Percentiles rank a stretch among this genome's conserved stretches.
Conservation (phyloP, 257 asterid genomes). For the Eustoma russellianum region DNA sequence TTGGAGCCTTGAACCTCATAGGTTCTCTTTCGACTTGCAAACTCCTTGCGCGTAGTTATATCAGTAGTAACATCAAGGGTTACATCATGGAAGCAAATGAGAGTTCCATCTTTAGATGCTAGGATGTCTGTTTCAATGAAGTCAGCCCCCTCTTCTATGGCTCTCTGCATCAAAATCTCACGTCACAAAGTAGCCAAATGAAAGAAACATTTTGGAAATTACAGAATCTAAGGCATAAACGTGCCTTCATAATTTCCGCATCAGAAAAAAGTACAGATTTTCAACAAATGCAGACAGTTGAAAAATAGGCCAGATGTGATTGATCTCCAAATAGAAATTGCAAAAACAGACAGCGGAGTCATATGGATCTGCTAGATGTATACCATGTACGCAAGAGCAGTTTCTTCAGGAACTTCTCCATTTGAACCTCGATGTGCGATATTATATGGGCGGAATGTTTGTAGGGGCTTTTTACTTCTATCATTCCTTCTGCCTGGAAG, state of each 20-base stretch:
- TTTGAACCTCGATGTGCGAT: slow-evolving; percentile 96
- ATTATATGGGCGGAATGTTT: slow-evolving; percentile 83
- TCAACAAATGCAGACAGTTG: background rate
- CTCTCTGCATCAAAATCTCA: slow-evolving; percentile 54
- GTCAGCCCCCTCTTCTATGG: slow-evolving; percentile 96
- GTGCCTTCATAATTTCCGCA: no score
- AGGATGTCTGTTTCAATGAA: slow-evolving; percentile 85
- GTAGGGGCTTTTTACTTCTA: slow-evolving; percentile 59
- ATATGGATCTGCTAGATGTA: no score
- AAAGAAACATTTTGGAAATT: background rate
- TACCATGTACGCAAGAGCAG: slow-evolving; percentile 82
- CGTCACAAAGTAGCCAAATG: background rate
- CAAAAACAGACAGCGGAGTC: no score
- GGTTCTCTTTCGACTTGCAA: slow-evolving; percentile 52
- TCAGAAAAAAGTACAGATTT: background rate
- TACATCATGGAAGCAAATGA: slow-evolving; percentile 76
- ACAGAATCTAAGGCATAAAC: no score
- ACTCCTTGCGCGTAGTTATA: slow-evolving; percentile 57
- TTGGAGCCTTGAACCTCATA: slow-evolving; percentile 69
- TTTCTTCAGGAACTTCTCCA: slow-evolving; percentile 98
- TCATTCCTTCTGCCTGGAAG: slow-evolving; percentile 89
- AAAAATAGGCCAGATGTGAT: background rate
- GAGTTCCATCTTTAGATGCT: slow-evolving; percentile 83
- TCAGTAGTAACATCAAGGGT: slow-evolving; percentile 66
- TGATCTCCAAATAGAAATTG: background rate